phyloP scores from a whole-genome alignment of 2,329 filamentous ascomycete genomes.

The Neoarthrinium moseri region DNA sequence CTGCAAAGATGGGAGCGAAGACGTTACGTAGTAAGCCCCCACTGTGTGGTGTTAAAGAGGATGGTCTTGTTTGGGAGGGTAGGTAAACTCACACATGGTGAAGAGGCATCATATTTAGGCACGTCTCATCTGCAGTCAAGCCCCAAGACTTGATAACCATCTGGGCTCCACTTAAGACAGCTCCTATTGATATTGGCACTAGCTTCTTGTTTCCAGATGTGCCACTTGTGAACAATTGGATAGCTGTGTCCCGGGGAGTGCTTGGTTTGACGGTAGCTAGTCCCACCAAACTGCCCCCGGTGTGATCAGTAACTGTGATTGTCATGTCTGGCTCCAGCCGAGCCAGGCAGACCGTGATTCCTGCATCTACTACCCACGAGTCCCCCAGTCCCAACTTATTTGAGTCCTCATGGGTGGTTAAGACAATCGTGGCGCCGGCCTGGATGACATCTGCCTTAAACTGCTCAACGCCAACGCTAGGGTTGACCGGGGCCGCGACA shows the following conservation, averaged over 20 bases:
- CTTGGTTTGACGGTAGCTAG: conserved; percentile 31
- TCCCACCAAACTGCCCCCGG: neutral
- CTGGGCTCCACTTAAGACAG: conserved; percentile 48
- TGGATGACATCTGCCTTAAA: conserved; percentile 49
- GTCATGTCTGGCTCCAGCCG: conserved; percentile 34
- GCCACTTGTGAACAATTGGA: conserved; percentile 57
- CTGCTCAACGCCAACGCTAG: conserved; percentile 46
- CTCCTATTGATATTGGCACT: conserved; percentile 50
- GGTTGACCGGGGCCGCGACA: conserved; percentile 50
- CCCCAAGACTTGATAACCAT: conserved; percentile 55
- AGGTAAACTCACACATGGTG: conserved; percentile 48
- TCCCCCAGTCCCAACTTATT: conserved; percentile 34
- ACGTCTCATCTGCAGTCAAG: conserved; percentile 43
- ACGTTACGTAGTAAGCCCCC: conserved; percentile 55
- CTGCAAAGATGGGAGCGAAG: conserved; percentile 52
- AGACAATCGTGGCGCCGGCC: conserved; percentile 42
- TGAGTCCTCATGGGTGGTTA: conserved; percentile 41
- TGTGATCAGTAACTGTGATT: conserved; percentile 25
- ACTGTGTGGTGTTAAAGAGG: conserved; percentile 22
- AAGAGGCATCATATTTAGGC: conserved; percentile 60
- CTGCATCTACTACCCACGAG: conserved; percentile 18
- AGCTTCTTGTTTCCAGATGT: conserved; percentile 59
- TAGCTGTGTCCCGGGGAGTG: conserved; percentile 42
- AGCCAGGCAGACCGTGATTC: conserved; percentile 38
- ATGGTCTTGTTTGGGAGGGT: neutral